Conservation (phyloP, 148 eudicot species). For the Fagopyrum tataricum region DNA sequence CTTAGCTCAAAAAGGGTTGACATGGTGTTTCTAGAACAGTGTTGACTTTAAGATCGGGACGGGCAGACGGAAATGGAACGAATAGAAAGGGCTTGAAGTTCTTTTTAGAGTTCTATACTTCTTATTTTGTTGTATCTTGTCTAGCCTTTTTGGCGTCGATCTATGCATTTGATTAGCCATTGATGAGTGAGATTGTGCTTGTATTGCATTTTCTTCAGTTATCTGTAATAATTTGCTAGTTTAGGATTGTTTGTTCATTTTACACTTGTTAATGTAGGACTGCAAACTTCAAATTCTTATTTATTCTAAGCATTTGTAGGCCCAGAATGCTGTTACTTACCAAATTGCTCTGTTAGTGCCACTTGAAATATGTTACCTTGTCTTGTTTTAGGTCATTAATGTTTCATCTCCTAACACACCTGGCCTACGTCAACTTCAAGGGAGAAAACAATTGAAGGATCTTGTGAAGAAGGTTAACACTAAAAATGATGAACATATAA, state of each 20-base stretch:
- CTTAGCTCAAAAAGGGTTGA: neutral
- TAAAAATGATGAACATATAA: neutral
- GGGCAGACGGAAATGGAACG: too few species aligned
- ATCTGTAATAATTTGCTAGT: constrained; percentile 1
- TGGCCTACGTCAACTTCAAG: constrained; percentile 96
- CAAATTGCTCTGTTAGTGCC: neutral
- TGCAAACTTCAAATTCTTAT: neutral
- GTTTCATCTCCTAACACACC: constrained; percentile 99
- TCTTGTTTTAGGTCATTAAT: constrained; percentile 62
- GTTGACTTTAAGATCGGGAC: neutral
- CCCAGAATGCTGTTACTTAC: neutral
- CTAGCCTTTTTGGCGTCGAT: neutral
- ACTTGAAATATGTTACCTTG: neutral
- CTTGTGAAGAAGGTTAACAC: constrained; percentile 80
- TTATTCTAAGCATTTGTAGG: neutral
- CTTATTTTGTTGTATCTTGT: neutral
- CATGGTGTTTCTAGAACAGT: neutral
- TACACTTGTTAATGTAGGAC: neutral
- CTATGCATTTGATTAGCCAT: neutral
- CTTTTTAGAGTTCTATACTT: neutral
- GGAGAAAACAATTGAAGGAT: constrained; percentile 95
- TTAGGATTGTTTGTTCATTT: neutral
- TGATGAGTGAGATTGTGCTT: neutral
- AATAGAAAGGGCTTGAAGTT: too few species aligned
- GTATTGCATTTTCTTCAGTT: neutral